Evolutionary conservation across 2,329 filamentous ascomycete species (phyloP), one percentile per base, ranked within the genome.

Genomic region (Esteya vermicola): DNA sequence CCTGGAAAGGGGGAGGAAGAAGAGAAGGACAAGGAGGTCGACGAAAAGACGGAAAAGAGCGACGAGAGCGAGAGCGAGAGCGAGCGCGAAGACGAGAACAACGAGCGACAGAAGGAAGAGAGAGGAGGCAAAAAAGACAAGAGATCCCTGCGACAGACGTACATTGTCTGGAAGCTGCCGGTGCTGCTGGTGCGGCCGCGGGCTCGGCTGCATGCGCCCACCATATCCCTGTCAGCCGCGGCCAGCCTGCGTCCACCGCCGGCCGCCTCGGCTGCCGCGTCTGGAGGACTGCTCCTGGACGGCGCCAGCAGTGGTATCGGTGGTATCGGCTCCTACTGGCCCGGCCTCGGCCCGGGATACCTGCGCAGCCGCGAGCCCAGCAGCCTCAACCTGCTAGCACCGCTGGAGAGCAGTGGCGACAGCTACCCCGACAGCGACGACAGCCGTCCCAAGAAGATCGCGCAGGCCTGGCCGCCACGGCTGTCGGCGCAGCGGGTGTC

Each of bases 401-500:
- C 83, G 4, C 82, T 89, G 45, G 67, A 70, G 39, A 65, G 65
- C 45, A n/a, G n/a, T n/a, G n/a, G n/a, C n/a, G n/a, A n/a, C n/a
- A n/a, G n/a, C n/a, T n/a, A n/a, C n/a, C n/a, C n/a, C n/a, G n/a
- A n/a, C n/a, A n/a, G n/a, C n/a, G n/a, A n/a, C n/a, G n/a, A n/a
- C n/a, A n/a, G n/a, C n/a, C n/a, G n/a, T n/a, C n/a, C n/a, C n/a
- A n/a, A n/a, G n/a, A n/a, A n/a, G n/a, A n/a, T n/a, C n/a, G n/a
- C n/a, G n/a, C n/a, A n/a, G n/a, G n/a, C n/a, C n/a, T n/a, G n/a
- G n/a, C n/a, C n/a, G 36, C 80, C 83, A 35, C 72, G 73, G 23
- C 64, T 91, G 3, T 85, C 82, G 9, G 81, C 83, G 6, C 65
- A 81, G 44, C 69, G 82, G 36, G 81, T 89, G 26, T 85, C 79